A percentile compares a stretch with the other conserved stretches of the same genome.
phyloP scores from a whole-genome alignment of 805 yeast genomes.

The Saccharomyces kudriavzevii region DNA sequence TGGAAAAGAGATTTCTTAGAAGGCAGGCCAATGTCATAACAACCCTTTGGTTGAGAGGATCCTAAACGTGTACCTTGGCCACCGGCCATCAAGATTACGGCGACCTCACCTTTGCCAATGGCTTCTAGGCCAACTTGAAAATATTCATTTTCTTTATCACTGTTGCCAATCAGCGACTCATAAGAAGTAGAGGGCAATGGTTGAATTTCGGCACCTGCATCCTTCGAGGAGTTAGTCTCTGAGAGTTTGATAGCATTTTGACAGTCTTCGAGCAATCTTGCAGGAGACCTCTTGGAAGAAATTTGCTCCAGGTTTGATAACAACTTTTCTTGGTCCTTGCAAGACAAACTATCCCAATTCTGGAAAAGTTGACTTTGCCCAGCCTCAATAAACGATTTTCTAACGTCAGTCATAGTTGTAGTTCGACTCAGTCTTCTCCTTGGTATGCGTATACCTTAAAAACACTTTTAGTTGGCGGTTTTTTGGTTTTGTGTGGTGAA shows the following conservation, averaged over 20 bases:
- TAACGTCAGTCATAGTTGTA: constrained; percentile 7
- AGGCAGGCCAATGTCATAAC: constrained; percentile 80
- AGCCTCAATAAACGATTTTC: constrained; percentile 35
- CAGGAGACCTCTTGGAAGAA: constrained; percentile 14
- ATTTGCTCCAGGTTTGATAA: constrained; percentile 25
- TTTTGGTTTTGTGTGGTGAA: background rate
- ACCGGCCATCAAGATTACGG: constrained; percentile 90
- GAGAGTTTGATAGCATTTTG: constrained; percentile 34
- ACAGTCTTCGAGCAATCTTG: constrained; percentile 32
- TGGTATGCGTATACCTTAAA: background rate
- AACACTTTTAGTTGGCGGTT: background rate
- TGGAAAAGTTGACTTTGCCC: constrained; percentile 48
- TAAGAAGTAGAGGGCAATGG: constrained; percentile 51
- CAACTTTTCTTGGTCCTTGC: constrained; percentile 32
- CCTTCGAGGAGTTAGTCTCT: constrained; percentile 26
- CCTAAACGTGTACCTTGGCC: constrained; percentile 98
- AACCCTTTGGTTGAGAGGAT: constrained; percentile 85
- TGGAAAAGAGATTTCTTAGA: constrained; percentile 80
- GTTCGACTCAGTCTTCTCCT: background rate
- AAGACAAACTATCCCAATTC: constrained; percentile 36
- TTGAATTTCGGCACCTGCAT: constrained; percentile 26
- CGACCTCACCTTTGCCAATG: constrained; percentile 67
- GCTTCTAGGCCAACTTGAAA: constrained; percentile 53
- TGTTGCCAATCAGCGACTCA: constrained; percentile 36
- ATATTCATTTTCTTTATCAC: constrained; percentile 36